Conservation (phyloP, 2,329 filamentous ascomycete species). For the Xylaria sp. region DNA sequence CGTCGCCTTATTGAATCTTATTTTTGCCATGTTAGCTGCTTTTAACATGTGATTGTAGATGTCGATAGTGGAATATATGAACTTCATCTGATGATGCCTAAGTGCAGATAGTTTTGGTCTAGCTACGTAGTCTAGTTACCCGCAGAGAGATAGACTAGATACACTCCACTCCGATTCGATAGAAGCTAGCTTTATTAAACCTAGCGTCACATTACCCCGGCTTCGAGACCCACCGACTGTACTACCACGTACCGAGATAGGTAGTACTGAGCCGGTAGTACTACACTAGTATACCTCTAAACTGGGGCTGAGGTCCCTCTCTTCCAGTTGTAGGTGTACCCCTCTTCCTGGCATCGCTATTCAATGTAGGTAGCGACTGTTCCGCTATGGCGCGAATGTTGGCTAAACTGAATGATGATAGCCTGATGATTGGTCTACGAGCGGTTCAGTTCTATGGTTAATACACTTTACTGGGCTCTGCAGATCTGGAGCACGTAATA, state of each 20-base stretch:
- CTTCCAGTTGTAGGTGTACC: neutral
- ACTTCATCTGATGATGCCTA: slow-evolving; percentile 5
- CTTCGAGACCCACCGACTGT: neutral
- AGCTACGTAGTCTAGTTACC: neutral
- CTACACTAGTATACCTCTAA: neutral
- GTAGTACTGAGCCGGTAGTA: too few relatives aligned
- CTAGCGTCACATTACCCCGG: slow-evolving; percentile 17
- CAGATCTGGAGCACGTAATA: neutral
- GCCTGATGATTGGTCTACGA: neutral
- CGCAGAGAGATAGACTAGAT: neutral
- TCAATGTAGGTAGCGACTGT: neutral
- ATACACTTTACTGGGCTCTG: neutral
- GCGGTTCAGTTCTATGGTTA: neutral
- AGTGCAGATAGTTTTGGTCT: neutral
- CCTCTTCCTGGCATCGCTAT: neutral
- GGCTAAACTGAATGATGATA: neutral
- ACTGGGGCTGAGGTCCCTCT: slow-evolving; percentile 4
- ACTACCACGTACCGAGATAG: too few relatives aligned
- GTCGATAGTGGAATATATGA: neutral
- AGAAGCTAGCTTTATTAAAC: neutral
- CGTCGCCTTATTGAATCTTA: neutral
- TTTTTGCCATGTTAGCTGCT: neutral
- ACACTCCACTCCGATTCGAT: neutral
- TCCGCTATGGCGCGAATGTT: neutral
- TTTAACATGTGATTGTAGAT: neutral